Evolutionary conservation across 805 yeast genomes (phyloP), one percentile per base, ranked within the genome.

Genomic region (Candida palmyrensis): DNA sequence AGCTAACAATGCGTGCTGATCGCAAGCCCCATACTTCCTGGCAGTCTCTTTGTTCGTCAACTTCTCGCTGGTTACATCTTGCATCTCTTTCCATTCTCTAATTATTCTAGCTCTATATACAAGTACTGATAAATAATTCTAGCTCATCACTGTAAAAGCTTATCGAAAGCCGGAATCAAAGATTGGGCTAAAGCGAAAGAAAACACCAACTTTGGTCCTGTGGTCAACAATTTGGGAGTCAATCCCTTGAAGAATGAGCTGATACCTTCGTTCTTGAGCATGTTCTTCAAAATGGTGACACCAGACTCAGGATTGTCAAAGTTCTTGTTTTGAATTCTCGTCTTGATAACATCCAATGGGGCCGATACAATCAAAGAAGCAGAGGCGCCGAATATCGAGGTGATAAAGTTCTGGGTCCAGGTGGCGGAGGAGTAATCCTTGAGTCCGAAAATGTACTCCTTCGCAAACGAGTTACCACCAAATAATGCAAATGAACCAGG

Each of bases 381-480:
- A 36, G 94, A 84, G 15, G 98, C 98, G 61, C 98, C 98, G 50
- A 81, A 80, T 47, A 90, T 88, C 7, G 97, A 90, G 16, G 97
- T 85, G 38, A 90, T 73, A 51, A 92, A 89, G 71, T 92, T 92
- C 67, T 92, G 97, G 31, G 74, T 48, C 97, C 97, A 90, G 12
- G 97, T 83, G 27, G 98, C 98, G 41, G 77, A 60, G 21, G 89
- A 72, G 69, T 92, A 88, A 66, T 92, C 98, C 47, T 70, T 55
- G 51, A 92, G 73, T 11, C 89, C 89, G 49, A 87, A 78, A 39
- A 92, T 76, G 67, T 86, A 92, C 66, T 92, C 99, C 68, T 92
- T 92, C 41, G 98, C 97, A 57, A 92, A 92, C 11, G 99, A 96
- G 55, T 90, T 88, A 66, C 97, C 99, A 48, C 99, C 99, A 48